phyloP scores from a whole-genome alignment of 1,284 basidiomycete genomes.

The Cutaneotrichosporon cavernicola region DNA sequence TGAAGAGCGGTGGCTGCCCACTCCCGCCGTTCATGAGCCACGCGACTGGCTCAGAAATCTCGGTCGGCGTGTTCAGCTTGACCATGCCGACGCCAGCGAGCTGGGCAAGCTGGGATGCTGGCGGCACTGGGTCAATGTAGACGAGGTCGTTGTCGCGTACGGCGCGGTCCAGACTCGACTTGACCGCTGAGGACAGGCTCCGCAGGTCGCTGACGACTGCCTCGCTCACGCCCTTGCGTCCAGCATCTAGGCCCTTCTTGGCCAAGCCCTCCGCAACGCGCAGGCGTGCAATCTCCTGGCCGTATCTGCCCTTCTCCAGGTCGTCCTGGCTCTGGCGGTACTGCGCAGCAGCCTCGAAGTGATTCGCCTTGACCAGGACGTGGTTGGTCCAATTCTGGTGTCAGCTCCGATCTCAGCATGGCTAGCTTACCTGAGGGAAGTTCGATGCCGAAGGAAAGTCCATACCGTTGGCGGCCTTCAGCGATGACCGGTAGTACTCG shows the following conservation, averaged over 20 bases:
- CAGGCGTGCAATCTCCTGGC: constrained; percentile 75
- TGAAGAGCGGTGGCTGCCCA: constrained; percentile 67
- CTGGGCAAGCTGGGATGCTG: constrained; percentile 65
- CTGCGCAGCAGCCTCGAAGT: constrained; percentile 88
- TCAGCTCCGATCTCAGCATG: constrained; percentile 28
- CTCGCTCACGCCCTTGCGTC: constrained; percentile 63
- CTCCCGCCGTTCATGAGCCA: constrained; percentile 55
- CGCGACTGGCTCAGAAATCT: constrained; percentile 61
- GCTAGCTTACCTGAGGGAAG: constrained; percentile 45
- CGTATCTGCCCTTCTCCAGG: constrained; percentile 80
- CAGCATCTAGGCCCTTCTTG: constrained; percentile 71
- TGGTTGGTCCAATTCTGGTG: constrained; percentile 75
- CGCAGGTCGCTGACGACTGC: constrained; percentile 73
- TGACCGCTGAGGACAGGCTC: constrained; percentile 66
- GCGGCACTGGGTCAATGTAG: constrained; percentile 84
- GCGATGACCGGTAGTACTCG: constrained; percentile 64
- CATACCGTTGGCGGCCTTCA: constrained; percentile 60
- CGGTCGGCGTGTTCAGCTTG: constrained; percentile 62
- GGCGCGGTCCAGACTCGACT: constrained; percentile 61
- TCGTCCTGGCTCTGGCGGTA: constrained; percentile 89
- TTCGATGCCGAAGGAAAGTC: constrained; percentile 49
- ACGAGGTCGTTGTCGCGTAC: constrained; percentile 94
- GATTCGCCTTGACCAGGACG: constrained; percentile 75
- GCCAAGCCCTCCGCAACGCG: constrained; percentile 65
- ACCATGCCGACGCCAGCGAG: constrained; percentile 72